Evolutionary conservation across 176 grass and related monocot species (phyloP).

Genomic region (Triticum aestivum): DNA sequence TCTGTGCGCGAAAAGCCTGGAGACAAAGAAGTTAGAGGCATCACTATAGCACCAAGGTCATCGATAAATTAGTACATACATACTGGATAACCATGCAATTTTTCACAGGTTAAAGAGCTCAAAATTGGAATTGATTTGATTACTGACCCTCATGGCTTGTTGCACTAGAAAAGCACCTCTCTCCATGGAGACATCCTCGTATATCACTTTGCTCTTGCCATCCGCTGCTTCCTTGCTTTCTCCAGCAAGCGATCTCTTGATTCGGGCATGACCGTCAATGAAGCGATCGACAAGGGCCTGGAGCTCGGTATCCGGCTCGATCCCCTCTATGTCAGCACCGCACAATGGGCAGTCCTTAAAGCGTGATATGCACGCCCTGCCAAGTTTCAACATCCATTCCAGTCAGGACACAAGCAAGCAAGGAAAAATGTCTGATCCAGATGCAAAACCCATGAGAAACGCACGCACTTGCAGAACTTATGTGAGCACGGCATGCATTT

Average conservation of each 20-base stretch:
- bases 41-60: background rate
- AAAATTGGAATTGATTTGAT: background rate
- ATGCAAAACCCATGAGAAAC: background rate
- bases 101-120: background rate
- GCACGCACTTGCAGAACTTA: conserved; percentile 95
- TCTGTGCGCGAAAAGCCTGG: conserved; percentile 77
- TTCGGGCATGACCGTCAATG: conserved; percentile 92
- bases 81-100: background rate
- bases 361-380: conserved; percentile 78
- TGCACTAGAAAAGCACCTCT: conserved; percentile 92
- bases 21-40: background rate
- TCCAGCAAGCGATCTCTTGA: conserved; percentile 64
- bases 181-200: conserved; percentile 98
- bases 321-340: conserved; percentile 85
- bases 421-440: background rate
- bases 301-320: conserved; percentile 77
- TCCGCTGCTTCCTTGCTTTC: conserved; percentile 37
- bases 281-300: conserved; percentile 79
- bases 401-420: background rate
- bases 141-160: conserved; percentile 97
- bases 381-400: conserved; percentile 6
- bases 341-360: conserved; percentile 93
- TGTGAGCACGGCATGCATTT: conserved; percentile 79
- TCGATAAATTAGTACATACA: background rate
- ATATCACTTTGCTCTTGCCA: conserved; percentile 76